A percentile compares a stretch with the other conserved stretches of the same genome.
Conservation (phyloP, 2,329 filamentous ascomycete genomes). For the Didymella sp. region DNA sequence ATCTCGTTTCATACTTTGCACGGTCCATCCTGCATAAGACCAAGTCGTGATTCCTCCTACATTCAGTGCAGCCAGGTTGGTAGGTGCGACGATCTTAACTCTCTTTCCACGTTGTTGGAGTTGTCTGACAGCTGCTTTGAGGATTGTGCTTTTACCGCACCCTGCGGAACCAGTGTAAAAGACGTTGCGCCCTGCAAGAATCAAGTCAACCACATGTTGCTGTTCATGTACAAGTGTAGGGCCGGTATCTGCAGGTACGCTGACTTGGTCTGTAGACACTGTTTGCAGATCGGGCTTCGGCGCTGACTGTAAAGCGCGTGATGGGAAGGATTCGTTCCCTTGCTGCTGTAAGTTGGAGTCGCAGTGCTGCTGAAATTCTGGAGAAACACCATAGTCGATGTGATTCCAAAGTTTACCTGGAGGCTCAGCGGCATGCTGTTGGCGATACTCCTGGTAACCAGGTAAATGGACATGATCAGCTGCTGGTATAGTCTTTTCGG, state of each 20-base stretch:
- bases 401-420: no score
- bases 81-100: constrained; percentile 65
- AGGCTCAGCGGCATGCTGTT: neutral
- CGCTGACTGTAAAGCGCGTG: neutral
- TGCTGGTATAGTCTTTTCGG: neutral
- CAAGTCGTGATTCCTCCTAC: constrained; percentile 65
- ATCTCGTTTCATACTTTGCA: constrained; percentile 54
- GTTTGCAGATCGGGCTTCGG: neutral
- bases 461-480: neutral
- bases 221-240: constrained; percentile 58
- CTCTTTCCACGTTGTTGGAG: constrained; percentile 45
- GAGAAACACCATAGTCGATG: neutral
- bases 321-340: no score
- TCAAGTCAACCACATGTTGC: constrained; percentile 58
- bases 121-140: constrained; percentile 57
- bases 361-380: neutral
- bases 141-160: constrained; percentile 64
- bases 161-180: constrained; percentile 71
- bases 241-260: neutral
- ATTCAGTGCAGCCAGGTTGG: constrained; percentile 64
- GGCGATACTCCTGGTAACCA: neutral
- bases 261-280: neutral
- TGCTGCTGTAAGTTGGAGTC: no score
- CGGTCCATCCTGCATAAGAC: constrained; percentile 64
- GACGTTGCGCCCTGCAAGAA: constrained; percentile 62